Base-by-base conservation (phyloP, 805 yeast species). In the Candida hungchunana region DNA sequence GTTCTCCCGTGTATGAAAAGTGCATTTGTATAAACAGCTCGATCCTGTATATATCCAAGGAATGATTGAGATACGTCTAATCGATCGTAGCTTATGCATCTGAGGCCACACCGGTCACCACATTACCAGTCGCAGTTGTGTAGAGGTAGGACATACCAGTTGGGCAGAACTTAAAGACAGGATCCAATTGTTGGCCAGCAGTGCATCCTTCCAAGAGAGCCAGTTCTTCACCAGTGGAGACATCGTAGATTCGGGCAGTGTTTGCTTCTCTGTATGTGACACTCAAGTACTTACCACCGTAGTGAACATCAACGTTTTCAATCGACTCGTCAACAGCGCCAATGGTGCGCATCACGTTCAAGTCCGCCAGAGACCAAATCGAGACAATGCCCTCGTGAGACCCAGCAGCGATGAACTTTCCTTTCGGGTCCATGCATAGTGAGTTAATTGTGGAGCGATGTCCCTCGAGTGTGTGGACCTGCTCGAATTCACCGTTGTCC, bases 341-440 rank as follows among this genome's bases (percentile, higher is more conserved):
- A 10, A 71, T 47, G 0, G 69, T 66, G 23, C 54, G 51, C n/a
- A 50, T 38, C 30, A 63, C 60, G 35, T 64, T 55, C 56, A 74
- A 55, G 18, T 63, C 61, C 2, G 51, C 40, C 7, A 69, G 51
- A 26, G 63, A 60, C 79, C 80, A 77, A 9, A 74, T 26, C 14
- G 76, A 64, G 6, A 74, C 66, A 14, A 71, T 63, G 18, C 82
- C 82, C 41, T 77, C 83, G 37, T 67, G 69, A 14, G 79, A 63
- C 0, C 83, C 86, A 2, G 68, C 69, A 3, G 71, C 67, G 9
- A 80, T 38, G 44, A 55, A 70, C 16, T 58, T 46, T 0, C 81
- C 86, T 32, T 64, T 50, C 4, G 80, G 79, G 46, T 76, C 82
- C 34, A 75, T 55, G 13, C 59, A 58, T 11, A 76, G 39, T 20